A percentile compares a stretch with the other conserved stretches of the same genome.
These are phyloP conservation scores for Aspergillus sp. DNA, from an alignment of 2,329 filamentous ascomycete genomes.

Conservation along the genomic window DNA sequence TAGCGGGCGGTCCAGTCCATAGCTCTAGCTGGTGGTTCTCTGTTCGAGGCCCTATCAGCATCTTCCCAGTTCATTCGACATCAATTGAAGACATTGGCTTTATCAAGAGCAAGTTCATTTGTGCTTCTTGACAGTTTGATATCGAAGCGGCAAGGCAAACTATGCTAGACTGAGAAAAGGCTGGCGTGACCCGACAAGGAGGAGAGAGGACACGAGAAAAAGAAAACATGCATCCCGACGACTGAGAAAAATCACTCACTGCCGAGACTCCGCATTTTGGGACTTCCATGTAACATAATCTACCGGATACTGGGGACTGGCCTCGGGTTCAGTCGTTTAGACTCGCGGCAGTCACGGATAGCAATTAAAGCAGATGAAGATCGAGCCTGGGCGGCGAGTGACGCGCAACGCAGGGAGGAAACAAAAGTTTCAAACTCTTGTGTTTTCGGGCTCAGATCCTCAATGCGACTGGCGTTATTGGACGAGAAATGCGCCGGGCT, in stretches of 20 bases:
- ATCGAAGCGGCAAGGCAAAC: not conserved
- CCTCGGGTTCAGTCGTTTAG: not conserved
- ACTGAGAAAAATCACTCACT: not conserved
- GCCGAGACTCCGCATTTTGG: not conserved
- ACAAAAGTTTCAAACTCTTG: no score
- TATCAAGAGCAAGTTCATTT: not conserved
- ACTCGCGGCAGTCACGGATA: slow-evolving; percentile 4
- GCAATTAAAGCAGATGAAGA: not conserved
- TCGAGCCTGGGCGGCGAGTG: not conserved
- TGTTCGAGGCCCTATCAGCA: not conserved
- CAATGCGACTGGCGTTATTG: not conserved
- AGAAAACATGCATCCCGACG: not conserved
- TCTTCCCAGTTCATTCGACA: not conserved
- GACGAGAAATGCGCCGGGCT: slow-evolving; percentile 3
- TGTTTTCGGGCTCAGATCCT: no score
- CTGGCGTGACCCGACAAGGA: not conserved
- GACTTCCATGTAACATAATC: not conserved
- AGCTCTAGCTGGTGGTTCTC: no score
- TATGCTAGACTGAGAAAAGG: not conserved
- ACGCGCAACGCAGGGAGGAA: no score
- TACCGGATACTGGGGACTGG: no score
- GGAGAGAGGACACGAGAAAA: not conserved
- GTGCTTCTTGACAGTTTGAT: slow-evolving; percentile 1
- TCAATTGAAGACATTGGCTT: not conserved
- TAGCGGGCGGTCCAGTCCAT: no score